Conservation (phyloP, 1,284 basidiomycete species). For the Amylostereum areolatum region DNA sequence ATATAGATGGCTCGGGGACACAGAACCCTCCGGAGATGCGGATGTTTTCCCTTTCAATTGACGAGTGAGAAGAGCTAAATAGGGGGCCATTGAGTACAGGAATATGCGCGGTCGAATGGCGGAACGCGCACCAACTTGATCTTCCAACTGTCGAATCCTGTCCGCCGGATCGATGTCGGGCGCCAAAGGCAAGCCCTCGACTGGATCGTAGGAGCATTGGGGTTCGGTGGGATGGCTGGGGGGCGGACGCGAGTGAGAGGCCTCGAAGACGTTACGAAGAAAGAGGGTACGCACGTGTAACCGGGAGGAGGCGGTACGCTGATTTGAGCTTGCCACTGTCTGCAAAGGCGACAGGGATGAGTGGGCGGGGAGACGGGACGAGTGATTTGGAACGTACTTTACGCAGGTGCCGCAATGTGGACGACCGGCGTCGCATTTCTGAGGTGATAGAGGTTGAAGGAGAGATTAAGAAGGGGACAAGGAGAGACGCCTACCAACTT, state of each 20-base stretch:
- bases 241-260: conserved; percentile 3
- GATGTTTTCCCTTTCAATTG: conserved; percentile 51
- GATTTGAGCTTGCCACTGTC: conserved; percentile 73
- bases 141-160: conserved; percentile 70
- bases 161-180: conserved; percentile 70
- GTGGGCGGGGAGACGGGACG: not conserved
- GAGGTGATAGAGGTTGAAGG: conserved; percentile 2
- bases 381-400: conserved; percentile 46
- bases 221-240: conserved; percentile 75
- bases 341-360: conserved; percentile 16
- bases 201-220: conserved; percentile 76
- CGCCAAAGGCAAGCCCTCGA: conserved; percentile 69
- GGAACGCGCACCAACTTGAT: conserved; percentile 55
- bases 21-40: conserved; percentile 27
- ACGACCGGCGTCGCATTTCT: conserved; percentile 82
- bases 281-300: conserved; percentile 53
- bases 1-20: conserved; percentile 32
- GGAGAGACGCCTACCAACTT: conserved; percentile 54
- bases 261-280: conserved; percentile 1
- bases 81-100: not conserved
- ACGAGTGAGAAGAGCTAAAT: conserved; percentile 56
- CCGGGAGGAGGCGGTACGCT: conserved; percentile 75
- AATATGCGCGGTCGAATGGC: not conserved
- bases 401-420: conserved; percentile 79
- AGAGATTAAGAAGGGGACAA: conserved; percentile 7